Evolutionary conservation across 371 early-diverging fungal genomes (phyloP), one percentile per base, ranked within the genome.

Genomic region (Dinochytrium kinnereticum): DNA sequence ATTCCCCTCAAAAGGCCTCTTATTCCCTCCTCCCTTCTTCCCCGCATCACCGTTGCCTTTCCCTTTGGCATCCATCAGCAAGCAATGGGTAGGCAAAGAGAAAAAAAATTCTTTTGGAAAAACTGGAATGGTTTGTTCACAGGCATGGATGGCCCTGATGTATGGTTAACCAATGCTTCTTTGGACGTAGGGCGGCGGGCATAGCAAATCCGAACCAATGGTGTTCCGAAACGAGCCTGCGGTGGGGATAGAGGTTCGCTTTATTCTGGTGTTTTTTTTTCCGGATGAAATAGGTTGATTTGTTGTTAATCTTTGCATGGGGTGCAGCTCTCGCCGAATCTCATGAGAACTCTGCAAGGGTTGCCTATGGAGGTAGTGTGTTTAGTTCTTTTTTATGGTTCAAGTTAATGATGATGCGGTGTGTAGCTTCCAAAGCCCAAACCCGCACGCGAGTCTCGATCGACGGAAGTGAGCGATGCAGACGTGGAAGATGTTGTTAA

Each of bases 401-500:
- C 13, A 19, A 44, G 44, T 44, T 44, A n/a, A n/a, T n/a, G 44
- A 13, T 44, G 19, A 44, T 44, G 44, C 44, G 44, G 44, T n/a
- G 19, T 19, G 57, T 30, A 57, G 57, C 24, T 26, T 24, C 57
- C 26, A 30, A 7, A 5, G n/a, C 34, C n/a, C 2, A 51, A 26
- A 36, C 33, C 2, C 5, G 24, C 44, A 40, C 5, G 30, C 5
- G 3, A n/a, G 51, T 3, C 1, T 51, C 19, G 13, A 28, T 51
- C 68, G 28, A 39, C 50, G 13, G n/a, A 21, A 24, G 67, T 33
- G 44, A 68, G 50, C 57, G 78, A 74, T 65, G 75, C 73, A 26
- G 76, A 67, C 21, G 64, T 80, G 51, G 78, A 78, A 7, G 64
- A 51, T 19, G 66, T 76, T 24, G 76, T 80, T 1, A 28, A 33